Base-by-base conservation (phyloP, 169 alveolate genomes). In the Plasmodium yoelii region DNA sequence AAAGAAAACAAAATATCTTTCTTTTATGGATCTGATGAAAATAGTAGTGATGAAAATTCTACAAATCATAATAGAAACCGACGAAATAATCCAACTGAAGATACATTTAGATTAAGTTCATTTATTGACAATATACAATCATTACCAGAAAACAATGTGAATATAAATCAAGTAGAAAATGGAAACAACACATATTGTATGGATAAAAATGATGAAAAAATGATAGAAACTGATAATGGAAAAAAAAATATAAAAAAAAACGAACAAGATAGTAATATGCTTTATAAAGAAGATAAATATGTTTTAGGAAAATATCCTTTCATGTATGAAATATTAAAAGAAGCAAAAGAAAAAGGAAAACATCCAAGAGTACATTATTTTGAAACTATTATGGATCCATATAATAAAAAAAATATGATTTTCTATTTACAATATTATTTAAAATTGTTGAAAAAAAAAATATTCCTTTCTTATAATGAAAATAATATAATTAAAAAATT, bases 351-450 rank as follows among this genome's bases (percentile, higher is more conserved):
- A 28, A 63, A 63, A 61, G 24, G 68, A 18, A 60, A 51, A 46
- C 75, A 70, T 44, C 69, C 70, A 46, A 69, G 80, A 34, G 15
- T 68, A 12, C 68, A 60, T 63, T 70, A 70, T 51, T 86, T 69
- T 64, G 77, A 86, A 59, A 86, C 65, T 9, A 70, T 86, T 19
- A 86, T 86, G 91, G 68, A 86, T 26, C 91, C 91, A 8, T 60
- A 47, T 39, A 70, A 55, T 39, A 86, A 68, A 63, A 68, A 69
- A n/a, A 57, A 86, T 51, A 86, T 86, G 91, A 51, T 86, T 12
- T 59, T 86, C n/a, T 86, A 86, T 28, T 39, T 86, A n/a, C 91
- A 86, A 49, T 70, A 86, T 24, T 86, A 86, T 53, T 70, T 86
- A 49, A 86, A 86, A 55, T 15, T 47, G 1, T 22, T 70, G 34